Conservation (phyloP, 768 basidiomycete species). For the Phaeotremella fagi region DNA sequence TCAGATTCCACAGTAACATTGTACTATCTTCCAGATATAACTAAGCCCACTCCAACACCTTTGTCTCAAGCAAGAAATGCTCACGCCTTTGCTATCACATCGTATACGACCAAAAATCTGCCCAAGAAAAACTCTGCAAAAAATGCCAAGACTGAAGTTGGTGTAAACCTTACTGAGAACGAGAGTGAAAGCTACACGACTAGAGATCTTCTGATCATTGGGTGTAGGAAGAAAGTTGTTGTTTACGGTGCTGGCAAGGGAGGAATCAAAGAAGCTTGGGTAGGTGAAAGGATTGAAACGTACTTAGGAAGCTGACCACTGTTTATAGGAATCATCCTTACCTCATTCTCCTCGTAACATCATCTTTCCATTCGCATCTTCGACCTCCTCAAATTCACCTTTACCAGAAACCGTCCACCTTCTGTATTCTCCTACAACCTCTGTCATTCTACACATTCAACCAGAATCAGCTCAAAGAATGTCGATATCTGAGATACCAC, state of each 20-base stretch:
- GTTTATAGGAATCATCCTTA: conserved; percentile 64
- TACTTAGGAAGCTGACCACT: conserved; percentile 17
- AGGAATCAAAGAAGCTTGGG: conserved; percentile 59
- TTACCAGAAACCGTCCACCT: conserved; percentile 62
- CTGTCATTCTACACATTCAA: conserved; percentile 32
- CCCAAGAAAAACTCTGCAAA: conserved; percentile 16
- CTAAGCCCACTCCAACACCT: conserved; percentile 58
- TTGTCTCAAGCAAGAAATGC: conserved; percentile 74
- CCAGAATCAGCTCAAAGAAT: conserved; percentile 24
- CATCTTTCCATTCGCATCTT: conserved; percentile 70
- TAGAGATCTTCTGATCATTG: conserved; percentile 70
- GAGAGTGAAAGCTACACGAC: conserved; percentile 31
- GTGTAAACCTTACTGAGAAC: conserved; percentile 12
- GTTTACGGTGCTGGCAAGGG: conserved; percentile 80
- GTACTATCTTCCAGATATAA: conserved; percentile 67
- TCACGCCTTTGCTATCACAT: conserved; percentile 72
- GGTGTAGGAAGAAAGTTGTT: conserved; percentile 77
- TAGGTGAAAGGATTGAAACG: conserved; percentile 69
- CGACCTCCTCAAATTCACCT: conserved; percentile 60
- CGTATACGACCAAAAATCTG: conserved; percentile 43
- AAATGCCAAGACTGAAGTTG: conserved; percentile 36
- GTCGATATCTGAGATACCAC: conserved; percentile 27
- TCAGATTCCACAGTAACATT: conserved; percentile 70
- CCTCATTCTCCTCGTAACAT: conserved; percentile 88
- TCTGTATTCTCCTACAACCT: conserved; percentile 53